Evolutionary conservation across 1,284 basidiomycete genomes (phyloP).

Genomic region (Austroboletus niveus): DNA sequence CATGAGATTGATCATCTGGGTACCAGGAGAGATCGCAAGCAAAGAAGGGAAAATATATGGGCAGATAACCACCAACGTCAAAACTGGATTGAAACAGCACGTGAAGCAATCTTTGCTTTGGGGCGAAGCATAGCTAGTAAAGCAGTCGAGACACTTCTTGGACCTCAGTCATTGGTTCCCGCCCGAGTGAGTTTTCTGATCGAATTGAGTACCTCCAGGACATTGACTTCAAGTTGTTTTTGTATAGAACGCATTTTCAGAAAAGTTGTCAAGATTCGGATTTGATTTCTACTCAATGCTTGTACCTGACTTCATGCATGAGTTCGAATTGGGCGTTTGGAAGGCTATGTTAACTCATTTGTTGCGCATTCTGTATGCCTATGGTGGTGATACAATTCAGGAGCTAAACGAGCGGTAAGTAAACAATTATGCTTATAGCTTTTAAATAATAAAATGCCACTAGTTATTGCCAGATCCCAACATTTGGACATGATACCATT

Average conservation of each 20-base stretch:
- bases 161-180: constrained; percentile 2
- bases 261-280: neutral
- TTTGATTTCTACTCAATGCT: constrained; percentile 15
- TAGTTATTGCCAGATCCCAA: neutral
- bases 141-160: neutral
- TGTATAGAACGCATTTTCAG: constrained; percentile 17
- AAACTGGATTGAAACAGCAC: neutral
- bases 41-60: neutral
- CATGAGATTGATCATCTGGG: constrained; percentile 10
- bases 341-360: constrained; percentile 18
- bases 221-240: too few species aligned
- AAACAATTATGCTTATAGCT: neutral
- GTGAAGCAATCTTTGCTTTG: neutral
- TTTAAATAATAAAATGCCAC: neutral
- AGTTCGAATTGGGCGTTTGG: constrained; percentile 23
- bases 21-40: neutral
- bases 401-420: constrained; percentile 7
- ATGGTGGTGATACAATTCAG: constrained; percentile 1
- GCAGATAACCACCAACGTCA: neutral
- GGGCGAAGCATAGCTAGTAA: neutral
- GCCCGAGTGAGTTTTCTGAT: neutral
- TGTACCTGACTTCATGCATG: constrained; percentile 19
- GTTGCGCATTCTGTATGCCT: constrained; percentile 11
- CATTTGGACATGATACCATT: constrained; percentile 5
- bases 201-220: too few species aligned